These are phyloP conservation scores for Trichophyton rubrum DNA, from an alignment of 2,329 filamentous ascomycete genomes.

Conservation along the genomic window DNA sequence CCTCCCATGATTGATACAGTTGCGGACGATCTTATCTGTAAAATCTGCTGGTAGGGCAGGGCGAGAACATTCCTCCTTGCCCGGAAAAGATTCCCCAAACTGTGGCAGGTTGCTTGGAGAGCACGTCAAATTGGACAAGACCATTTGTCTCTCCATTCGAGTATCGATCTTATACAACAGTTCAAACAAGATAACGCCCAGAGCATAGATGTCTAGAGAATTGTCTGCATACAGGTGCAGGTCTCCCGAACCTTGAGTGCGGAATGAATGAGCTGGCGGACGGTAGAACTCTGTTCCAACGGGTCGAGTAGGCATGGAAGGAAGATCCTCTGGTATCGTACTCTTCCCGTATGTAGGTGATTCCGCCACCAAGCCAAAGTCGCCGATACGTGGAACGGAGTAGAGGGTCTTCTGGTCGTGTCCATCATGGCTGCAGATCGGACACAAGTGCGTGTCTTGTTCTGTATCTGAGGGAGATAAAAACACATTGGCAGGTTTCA, in stretches of 20 bases:
- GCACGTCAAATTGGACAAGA: slow-evolving; percentile 31
- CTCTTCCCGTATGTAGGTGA: slow-evolving; percentile 30
- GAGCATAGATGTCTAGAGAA: slow-evolving; percentile 48
- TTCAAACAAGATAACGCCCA: slow-evolving; percentile 53
- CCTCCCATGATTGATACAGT: slow-evolving; percentile 11
- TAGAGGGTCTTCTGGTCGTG: slow-evolving; percentile 18
- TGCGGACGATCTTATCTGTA: slow-evolving; percentile 25
- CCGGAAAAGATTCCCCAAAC: background rate
- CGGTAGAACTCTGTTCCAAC: slow-evolving; percentile 53
- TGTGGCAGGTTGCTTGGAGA: slow-evolving; percentile 10
- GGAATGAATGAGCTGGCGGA: slow-evolving; percentile 30
- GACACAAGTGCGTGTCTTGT: slow-evolving; percentile 37
- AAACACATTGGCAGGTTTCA: slow-evolving; percentile 59
- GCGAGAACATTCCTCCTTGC: slow-evolving; percentile 7
- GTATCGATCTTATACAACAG: slow-evolving; percentile 44
- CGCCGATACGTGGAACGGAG: slow-evolving; percentile 51
- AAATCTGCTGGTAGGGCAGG: slow-evolving; percentile 28
- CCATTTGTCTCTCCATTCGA: slow-evolving; percentile 35
- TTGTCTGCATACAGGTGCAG: slow-evolving; percentile 27
- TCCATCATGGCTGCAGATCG: slow-evolving; percentile 29
- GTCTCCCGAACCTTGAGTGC: slow-evolving; percentile 11
- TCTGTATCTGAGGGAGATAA: slow-evolving; percentile 33
- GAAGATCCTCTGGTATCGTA: slow-evolving; percentile 13
- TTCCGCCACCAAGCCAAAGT: slow-evolving; percentile 54
- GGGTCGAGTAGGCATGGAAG: slow-evolving; percentile 23